phyloP scores from a whole-genome alignment of 371 early-diverging fungal species.

The Chytridium lagenaria region DNA sequence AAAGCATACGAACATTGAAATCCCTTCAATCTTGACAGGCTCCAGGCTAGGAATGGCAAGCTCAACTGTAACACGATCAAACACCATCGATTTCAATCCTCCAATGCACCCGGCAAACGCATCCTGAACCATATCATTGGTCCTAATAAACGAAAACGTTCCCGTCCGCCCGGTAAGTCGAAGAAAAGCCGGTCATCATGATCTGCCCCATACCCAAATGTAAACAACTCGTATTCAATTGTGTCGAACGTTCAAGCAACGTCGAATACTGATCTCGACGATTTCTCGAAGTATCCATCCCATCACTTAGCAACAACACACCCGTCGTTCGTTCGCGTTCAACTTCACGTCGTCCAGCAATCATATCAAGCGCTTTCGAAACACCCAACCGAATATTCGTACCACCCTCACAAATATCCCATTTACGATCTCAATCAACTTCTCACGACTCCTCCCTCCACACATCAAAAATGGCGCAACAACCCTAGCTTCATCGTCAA shows the following conservation, averaged over 20 bases:
- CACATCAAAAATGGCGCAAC: constrained; percentile 17
- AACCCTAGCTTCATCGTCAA: constrained; percentile 6
- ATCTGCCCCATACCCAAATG: constrained; percentile 28
- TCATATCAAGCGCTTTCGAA: not conserved
- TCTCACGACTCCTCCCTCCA: no score
- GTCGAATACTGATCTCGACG: not conserved
- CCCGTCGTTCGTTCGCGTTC: not conserved
- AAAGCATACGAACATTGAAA: no score
- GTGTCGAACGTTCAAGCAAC: not conserved
- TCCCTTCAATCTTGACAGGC: no score
- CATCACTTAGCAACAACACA: not conserved
- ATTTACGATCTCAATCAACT: not conserved
- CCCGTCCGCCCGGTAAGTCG: constrained; percentile 23
- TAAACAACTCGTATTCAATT: constrained; percentile 10
- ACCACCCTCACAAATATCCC: not conserved
- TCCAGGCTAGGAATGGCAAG: no score
- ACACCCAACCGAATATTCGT: not conserved
- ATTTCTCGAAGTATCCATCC: not conserved
- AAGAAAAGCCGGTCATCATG: constrained; percentile 19
- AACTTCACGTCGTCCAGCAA: not conserved
- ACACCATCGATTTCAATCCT: constrained; percentile 27
- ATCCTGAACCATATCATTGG: constrained; percentile 24
- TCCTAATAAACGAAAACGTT: constrained; percentile 25
- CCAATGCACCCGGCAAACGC: constrained; percentile 32
- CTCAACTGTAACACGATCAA: not conserved